A percentile compares a stretch with the other conserved stretches of the same genome.
These are phyloP conservation scores for Aspergillus hortae DNA, from an alignment of 2,329 filamentous ascomycete species.

Conservation along the genomic window DNA sequence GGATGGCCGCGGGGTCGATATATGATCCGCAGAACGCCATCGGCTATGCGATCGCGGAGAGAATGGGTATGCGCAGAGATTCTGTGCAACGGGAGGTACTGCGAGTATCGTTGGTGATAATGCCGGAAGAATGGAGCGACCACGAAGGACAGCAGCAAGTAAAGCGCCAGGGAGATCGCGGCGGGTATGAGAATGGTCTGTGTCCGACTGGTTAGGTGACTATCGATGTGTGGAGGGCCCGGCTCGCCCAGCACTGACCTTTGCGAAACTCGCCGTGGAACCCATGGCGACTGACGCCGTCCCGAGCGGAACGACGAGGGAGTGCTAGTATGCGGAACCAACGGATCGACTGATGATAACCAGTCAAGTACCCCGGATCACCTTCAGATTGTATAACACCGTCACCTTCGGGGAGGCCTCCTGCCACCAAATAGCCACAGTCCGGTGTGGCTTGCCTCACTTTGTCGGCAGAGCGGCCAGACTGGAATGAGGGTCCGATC, in stretches of 20 bases:
- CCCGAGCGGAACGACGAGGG: not conserved
- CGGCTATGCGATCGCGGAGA: constrained; percentile 46
- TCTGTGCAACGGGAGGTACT: constrained; percentile 67
- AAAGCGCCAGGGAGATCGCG: constrained; percentile 65
- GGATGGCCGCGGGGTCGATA: constrained; percentile 44
- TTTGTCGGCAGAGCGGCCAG: too few relatives aligned
- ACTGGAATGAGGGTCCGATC: too few relatives aligned
- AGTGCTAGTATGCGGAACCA: not conserved
- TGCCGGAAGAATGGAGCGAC: constrained; percentile 66
- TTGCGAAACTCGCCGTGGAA: constrained; percentile 27
- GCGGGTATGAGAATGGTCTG: constrained; percentile 70
- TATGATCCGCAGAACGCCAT: constrained; percentile 40
- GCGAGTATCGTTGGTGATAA: constrained; percentile 67
- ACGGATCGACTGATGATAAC: not conserved
- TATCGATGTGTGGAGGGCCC: not conserved
- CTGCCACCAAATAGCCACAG: too few relatives aligned
- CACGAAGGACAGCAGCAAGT: constrained; percentile 62
- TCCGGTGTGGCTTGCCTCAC: too few relatives aligned
- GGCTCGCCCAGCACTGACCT: constrained; percentile 18
- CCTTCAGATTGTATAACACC: not conserved
- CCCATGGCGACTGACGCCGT: constrained; percentile 21
- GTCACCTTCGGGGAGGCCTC: not conserved
- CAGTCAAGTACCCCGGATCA: not conserved
- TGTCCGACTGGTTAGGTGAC: not conserved
- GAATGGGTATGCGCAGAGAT: constrained; percentile 51